Conservation (phyloP, 768 basidiomycete genomes). For the Trametes sanguinea region DNA sequence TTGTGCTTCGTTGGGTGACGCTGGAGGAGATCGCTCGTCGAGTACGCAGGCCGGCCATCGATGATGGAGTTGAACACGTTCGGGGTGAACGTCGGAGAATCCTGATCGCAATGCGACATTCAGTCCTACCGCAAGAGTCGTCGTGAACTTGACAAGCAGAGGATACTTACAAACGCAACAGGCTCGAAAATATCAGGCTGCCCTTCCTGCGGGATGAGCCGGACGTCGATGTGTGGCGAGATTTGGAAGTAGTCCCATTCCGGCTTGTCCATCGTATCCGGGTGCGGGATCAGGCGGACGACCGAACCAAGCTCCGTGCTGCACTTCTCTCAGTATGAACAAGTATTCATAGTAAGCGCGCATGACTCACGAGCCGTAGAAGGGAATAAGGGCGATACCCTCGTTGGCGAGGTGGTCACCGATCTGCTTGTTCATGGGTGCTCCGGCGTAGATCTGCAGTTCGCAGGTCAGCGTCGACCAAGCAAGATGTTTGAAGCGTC, state of each 20-base stretch:
- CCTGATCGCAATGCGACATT: not conserved
- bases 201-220: slow-evolving; percentile 18
- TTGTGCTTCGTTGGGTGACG: slow-evolving; percentile 43
- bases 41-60: slow-evolving; percentile 37
- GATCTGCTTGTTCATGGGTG: slow-evolving; percentile 23
- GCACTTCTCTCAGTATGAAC: not conserved
- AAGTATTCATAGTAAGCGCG: not conserved
- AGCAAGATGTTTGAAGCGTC: not conserved
- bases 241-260: slow-evolving; percentile 31
- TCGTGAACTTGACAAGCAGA: not conserved
- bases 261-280: slow-evolving; percentile 13
- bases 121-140: too few species aligned
- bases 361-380: slow-evolving; percentile 18
- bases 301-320: slow-evolving; percentile 24
- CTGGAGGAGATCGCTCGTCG: slow-evolving; percentile 44
- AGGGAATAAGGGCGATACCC: slow-evolving; percentile 18
- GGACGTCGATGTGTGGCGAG: slow-evolving; percentile 22
- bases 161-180: slow-evolving; percentile 19
- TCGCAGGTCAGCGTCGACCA: not conserved
- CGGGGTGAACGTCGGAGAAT: slow-evolving; percentile 18
- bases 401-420: slow-evolving; percentile 18
- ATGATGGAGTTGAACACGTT: slow-evolving; percentile 25
- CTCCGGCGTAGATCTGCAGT: slow-evolving; percentile 11
- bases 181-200: slow-evolving; percentile 24
- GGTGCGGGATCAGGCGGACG: slow-evolving; percentile 16